Conservation (phyloP, 225 moss, liverwort and hornwort genomes). For the Neckera pumila region DNA sequence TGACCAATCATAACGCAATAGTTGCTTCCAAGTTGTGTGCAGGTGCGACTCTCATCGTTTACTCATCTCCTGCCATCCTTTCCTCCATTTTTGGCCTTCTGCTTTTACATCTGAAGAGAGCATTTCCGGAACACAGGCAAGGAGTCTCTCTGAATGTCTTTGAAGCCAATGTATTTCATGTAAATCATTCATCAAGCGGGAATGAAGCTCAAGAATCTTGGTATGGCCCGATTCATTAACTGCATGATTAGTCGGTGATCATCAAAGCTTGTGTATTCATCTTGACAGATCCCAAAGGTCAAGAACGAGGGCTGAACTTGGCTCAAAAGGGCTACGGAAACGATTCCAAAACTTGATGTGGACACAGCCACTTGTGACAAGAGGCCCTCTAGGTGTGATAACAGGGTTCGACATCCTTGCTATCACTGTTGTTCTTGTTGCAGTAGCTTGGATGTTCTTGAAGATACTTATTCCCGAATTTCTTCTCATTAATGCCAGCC, state of each 20-base stretch:
- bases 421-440: constrained; percentile 2
- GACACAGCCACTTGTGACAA: constrained; percentile 18
- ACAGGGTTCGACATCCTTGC: constrained; percentile 19
- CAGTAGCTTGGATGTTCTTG: constrained; percentile 6
- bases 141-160: not conserved
- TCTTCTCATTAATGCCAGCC: not conserved
- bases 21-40: not conserved
- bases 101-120: constrained; percentile 4
- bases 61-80: not conserved
- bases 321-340: not conserved
- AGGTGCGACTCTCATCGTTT: constrained; percentile 14
- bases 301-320: not conserved
- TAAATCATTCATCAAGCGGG: not conserved
- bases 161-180: not conserved
- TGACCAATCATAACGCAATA: not conserved
- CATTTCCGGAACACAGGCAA: constrained; percentile 6
- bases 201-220: not conserved
- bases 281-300: constrained; percentile 1
- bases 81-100: constrained; percentile 11
- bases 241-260: not conserved
- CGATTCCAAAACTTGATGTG: constrained; percentile 13
- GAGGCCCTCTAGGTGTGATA: constrained; percentile 9
- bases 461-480: not conserved
- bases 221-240: not conserved
- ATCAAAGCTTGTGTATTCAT: not conserved